These are phyloP conservation scores for Dryas integrifolia DNA, from an alignment of 331 rosid genomes.

Conservation along the genomic window DNA sequence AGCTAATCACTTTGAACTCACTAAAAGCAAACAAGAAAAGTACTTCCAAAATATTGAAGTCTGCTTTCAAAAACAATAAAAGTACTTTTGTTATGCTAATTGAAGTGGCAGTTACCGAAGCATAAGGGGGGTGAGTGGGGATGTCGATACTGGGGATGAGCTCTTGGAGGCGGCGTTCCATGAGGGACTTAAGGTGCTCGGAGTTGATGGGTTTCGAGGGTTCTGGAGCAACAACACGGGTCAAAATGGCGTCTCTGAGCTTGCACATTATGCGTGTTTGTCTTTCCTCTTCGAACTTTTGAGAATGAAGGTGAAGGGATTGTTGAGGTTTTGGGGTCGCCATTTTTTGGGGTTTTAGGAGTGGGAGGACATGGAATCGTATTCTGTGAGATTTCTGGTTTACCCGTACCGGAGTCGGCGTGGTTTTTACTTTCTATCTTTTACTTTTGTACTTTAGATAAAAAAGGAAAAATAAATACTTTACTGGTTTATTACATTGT, in stretches of 20 bases:
- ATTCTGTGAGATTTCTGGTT: no score
- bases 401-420: no score
- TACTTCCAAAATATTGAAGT: no score
- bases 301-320: neutral
- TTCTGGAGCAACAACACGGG: slow-evolving; percentile 4
- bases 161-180: slow-evolving; percentile 18
- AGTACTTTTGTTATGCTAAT: neutral
- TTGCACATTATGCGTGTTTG: neutral
- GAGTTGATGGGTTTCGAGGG: slow-evolving; percentile 7
- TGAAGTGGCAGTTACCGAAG: slow-evolving; percentile 27
- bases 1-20: neutral
- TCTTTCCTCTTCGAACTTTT: slow-evolving; percentile 2
- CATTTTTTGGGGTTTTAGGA: neutral
- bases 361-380: no score
- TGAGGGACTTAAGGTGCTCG: slow-evolving; percentile 6
- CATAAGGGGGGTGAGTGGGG: slow-evolving; percentile 37
- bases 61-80: neutral
- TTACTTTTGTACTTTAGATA: no score
- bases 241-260: slow-evolving; percentile 18
- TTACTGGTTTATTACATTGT: no score
- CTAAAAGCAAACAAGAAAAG: neutral
- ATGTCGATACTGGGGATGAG: slow-evolving; percentile 24
- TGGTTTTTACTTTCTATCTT: no score
- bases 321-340: slow-evolving; percentile 5
- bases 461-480: no score